These are phyloP conservation scores for Pulveroboletus sp. DNA, from an alignment of 768 basidiomycete genomes.

Conservation along the genomic window DNA sequence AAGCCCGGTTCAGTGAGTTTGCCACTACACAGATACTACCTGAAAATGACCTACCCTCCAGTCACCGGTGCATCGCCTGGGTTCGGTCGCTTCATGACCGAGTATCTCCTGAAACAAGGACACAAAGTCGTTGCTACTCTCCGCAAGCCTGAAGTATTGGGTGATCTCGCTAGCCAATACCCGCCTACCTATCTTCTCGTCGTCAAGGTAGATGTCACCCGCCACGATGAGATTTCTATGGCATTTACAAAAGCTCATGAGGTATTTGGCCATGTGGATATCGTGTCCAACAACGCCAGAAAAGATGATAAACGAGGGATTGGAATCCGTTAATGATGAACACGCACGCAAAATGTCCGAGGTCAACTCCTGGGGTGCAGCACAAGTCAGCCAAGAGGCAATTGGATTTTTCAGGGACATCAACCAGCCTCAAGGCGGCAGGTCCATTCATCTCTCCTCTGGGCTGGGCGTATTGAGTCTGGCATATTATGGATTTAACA, in stretches of 20 bases:
- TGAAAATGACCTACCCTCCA: too few relatives aligned
- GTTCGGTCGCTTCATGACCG: conserved; percentile 34
- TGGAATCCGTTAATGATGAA: conserved; percentile 32
- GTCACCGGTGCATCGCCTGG: conserved; percentile 36
- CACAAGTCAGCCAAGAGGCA: conserved; percentile 22
- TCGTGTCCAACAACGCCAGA: conserved; percentile 45
- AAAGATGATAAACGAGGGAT: conserved; percentile 31
- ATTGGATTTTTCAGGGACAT: conserved; percentile 33
- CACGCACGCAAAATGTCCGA: conserved; percentile 35
- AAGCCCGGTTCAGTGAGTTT: too few relatives aligned
- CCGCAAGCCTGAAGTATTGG: conserved; percentile 34
- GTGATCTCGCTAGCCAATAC: conserved; percentile 23
- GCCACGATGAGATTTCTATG: conserved; percentile 25
- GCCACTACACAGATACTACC: too few relatives aligned
- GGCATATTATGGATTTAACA: conserved; percentile 18
- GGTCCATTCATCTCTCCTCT: conserved; percentile 35
- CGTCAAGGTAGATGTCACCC: conserved; percentile 39
- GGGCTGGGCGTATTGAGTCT: conserved; percentile 13
- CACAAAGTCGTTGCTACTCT: conserved; percentile 41
- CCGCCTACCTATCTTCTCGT: conserved; percentile 30
- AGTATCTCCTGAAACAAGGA: conserved; percentile 32
- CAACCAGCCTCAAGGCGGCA: conserved; percentile 34
- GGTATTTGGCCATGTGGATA: conserved; percentile 39
- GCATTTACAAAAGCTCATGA: conserved; percentile 33
- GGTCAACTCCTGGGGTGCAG: conserved; percentile 23